Evolutionary conservation across 2,329 filamentous ascomycete species (phyloP), one percentile per base, ranked within the genome.

Genomic region (Phaeophleospora eucalypticola): DNA sequence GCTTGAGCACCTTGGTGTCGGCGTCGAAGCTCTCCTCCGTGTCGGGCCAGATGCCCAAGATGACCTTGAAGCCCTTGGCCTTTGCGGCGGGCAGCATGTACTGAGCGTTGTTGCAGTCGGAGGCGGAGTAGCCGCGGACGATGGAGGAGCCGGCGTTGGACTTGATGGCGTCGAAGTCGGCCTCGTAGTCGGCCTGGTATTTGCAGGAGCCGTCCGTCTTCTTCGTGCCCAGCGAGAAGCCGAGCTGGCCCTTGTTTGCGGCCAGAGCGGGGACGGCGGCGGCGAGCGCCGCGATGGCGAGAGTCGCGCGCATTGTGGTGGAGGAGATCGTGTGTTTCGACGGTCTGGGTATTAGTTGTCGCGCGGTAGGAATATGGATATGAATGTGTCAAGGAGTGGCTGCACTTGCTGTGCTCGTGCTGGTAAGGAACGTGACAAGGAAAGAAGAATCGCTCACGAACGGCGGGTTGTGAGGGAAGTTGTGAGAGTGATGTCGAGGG

Each of bases 21-120:
- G 72, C 68, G 19, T 76, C 62, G 68, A 82, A 85, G 29, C 80
- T 81, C 21, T 77, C 71, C n/a, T 81, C 75, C 37, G 76, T 74
- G 59, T 85, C 82, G 33, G 81, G 77, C 83, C 83, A 87, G 61
- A 87, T 79, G 51, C 82, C 84, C 34, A 87, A 68, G n/a, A 87
- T 71, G 52, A 87, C 82, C 68, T 84, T 71, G 68, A 86, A 82
- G 15, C 74, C 77, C 66, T 82, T 81, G 37, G 65, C 64, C 70
- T 82, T 80, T 1, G 84, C 83, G 29, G 82, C 83, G 3, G 83
- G 82, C 20, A 87, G 66, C 45, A 86, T 79, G 51, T 79, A 68
- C 63, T 78, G 70, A 4, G 82, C 79, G 36, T 76, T 78, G 53
- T 85, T 73, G 68, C 84, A 87, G 63, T 87, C 81, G 43, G 72